Evolutionary conservation across 163 green algal genomes (phyloP), one percentile per base, ranked within the genome.

Genomic region (Prototheca wickerhamii): DNA sequence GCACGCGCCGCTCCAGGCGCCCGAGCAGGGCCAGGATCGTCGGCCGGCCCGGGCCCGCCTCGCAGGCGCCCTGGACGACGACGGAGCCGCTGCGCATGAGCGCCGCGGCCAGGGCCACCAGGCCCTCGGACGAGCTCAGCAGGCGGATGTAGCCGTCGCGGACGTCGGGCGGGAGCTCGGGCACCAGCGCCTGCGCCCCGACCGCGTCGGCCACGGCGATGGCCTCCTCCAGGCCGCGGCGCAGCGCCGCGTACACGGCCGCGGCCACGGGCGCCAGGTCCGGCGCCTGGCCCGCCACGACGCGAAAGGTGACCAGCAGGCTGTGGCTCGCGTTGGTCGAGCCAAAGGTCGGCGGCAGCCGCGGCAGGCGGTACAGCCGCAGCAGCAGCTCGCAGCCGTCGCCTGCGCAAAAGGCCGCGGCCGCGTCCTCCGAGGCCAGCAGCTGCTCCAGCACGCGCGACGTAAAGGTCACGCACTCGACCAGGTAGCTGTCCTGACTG

Each of bases 361-460:
- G 71, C 2, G 88, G 91, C 67, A 96, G 82, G 49, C 67, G 73
- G 75, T 95, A 89, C 23, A 96, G 66, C 43, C 72, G 69, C 5
- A 87, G 77, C 55, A 95, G 74, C 42, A 89, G 69, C 15, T 89
- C 77, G 10, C 91, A 60, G 5, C 91, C 87, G 20, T 80, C 83
- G 30, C 78, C 70, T 46, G 94, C 76, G 32, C 93, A 74, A 75
- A 97, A 95, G 63, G 78, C 28, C 34, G 33, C 42, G n/a, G 61
- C 64, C 0, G 75, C 92, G 46, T 94, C 81, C 0, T 64, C 31
- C 63, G 86, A 86, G 12, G 75, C 66, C 29, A 95, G 71, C 64
- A 95, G 76, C 23, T 72, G 71, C 71, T 97, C 90, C 60, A 96
- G 75, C 82, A 96, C 84, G 43, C 85, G 79, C 1, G 84, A 81